Evolutionary conservation across 768 basidiomycete species (phyloP).

Genomic region (Suillus americanus): DNA sequence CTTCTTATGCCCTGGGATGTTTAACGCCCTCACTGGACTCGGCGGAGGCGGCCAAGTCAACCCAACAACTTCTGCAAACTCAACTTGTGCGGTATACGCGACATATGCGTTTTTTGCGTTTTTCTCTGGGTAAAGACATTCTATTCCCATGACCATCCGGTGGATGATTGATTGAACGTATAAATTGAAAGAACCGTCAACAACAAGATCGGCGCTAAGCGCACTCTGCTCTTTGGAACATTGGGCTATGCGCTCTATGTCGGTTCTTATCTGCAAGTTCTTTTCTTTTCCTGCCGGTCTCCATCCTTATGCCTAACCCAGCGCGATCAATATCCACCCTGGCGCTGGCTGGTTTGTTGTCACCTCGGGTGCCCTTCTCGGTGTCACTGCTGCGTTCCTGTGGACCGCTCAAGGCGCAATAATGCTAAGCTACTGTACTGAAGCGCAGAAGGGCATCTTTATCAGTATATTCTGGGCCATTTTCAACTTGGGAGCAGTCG

Average conservation of each 20-base stretch:
- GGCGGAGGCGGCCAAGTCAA: slow-evolving; percentile 78
- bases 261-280: slow-evolving; percentile 62
- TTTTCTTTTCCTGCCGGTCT: neutral
- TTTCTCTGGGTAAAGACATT: slow-evolving; percentile 56
- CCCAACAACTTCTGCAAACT: slow-evolving; percentile 62
- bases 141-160: neutral
- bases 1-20: slow-evolving; percentile 58
- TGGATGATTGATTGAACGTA: slow-evolving; percentile 3
- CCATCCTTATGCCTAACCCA: slow-evolving; percentile 22
- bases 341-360: slow-evolving; percentile 62
- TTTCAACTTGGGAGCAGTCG: slow-evolving; percentile 79
- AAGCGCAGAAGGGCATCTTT: slow-evolving; percentile 68
- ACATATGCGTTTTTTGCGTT: slow-evolving; percentile 58
- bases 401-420: slow-evolving; percentile 81
- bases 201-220: slow-evolving; percentile 70
- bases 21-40: slow-evolving; percentile 75
- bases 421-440: slow-evolving; percentile 80
- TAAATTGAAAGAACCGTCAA: slow-evolving; percentile 58
- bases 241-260: slow-evolving; percentile 75
- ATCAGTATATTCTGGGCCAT: slow-evolving; percentile 80
- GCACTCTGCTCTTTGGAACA: slow-evolving; percentile 72
- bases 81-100: slow-evolving; percentile 66
- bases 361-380: slow-evolving; percentile 67
- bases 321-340: slow-evolving; percentile 68
- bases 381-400: slow-evolving; percentile 64